Base-by-base conservation (phyloP, 2,329 filamentous ascomycete genomes). In the Ascosphaera aggregata region DNA sequence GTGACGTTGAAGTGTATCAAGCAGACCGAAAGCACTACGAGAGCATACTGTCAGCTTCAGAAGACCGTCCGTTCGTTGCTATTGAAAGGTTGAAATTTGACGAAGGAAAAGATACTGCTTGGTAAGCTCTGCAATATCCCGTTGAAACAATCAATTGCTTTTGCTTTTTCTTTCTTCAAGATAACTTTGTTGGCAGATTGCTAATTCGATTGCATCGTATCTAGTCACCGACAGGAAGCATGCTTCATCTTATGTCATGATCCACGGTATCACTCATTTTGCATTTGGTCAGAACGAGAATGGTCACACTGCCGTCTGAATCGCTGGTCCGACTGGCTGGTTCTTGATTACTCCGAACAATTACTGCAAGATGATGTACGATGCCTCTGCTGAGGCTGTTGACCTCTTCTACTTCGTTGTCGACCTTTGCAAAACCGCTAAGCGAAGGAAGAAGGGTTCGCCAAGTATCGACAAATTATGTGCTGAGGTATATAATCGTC, bases 251-350 rank as follows among this genome's bases (percentile, higher is more conserved):
- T 54, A 44, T 56, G 59, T 65, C 39, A 54, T 63, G 36, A 58
- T 65, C 42, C 57, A 62, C 30, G 59, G 64, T 45, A 60, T 65
- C 27, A 64, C 58, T 20, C 59, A 61, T 38, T 65, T 59, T 48
- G 60, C 60, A 36, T 65, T 64, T 46, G 62, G 61, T 15, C 60
- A 64, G 44, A 56, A 67, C 47, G 63, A 64, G 36, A 66, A 73
- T 49, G 67, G 66, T 9, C 63, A 63, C 31, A 58, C 69, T 36
- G 62, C 64, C 17, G 58, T 76, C 34, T 76, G 72, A 71, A 70
- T 71, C 16, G 64, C 67, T 37, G 71, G 72, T 24, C 58, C 63
- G 43, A 67, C 71, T 31, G 72, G 72, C 40, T 76, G 71, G 71
- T 75, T 69, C 48, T 62, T 64, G 39, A 61, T 76, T 36, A 56